Percentiles rank a stretch among this genome's conserved stretches.
phyloP scores from a whole-genome alignment of 164 flowering plant genomes.

The Stephania yunnanensis region DNA sequence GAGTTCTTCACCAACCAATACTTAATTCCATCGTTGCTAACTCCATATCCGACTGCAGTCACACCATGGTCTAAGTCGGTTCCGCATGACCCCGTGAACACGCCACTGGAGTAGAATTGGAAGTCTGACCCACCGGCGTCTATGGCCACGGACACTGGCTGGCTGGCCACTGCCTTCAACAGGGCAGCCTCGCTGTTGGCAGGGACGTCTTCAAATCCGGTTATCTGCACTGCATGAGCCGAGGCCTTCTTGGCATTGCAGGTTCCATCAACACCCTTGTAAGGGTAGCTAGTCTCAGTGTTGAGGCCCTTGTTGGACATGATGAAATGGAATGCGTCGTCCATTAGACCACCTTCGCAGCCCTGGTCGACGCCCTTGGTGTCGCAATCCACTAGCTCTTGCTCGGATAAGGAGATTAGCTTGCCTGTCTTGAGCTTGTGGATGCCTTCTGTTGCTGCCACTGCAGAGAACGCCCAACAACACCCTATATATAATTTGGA shows the following conservation, averaged over 20 bases:
- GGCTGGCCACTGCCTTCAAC: not conserved
- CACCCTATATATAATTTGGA: not conserved
- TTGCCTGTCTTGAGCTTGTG: not conserved
- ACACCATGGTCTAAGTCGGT: not conserved
- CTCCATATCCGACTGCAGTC: not conserved
- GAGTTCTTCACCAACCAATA: constrained; percentile 1
- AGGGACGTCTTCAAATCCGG: not conserved
- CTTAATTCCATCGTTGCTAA: not conserved
- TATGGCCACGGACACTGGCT: not conserved
- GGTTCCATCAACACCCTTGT: not conserved
- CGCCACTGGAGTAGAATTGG: constrained; percentile 5
- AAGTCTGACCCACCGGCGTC: not conserved
- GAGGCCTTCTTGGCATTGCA: not conserved
- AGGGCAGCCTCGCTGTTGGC: not conserved
- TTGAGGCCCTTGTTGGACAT: not conserved
- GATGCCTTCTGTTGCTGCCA: not conserved
- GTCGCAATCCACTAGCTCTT: not conserved
- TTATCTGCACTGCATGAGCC: not conserved
- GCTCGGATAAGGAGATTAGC: not conserved
- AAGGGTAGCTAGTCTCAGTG: not conserved
- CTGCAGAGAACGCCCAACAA: not conserved
- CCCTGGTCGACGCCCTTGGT: not conserved
- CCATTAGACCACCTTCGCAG: not conserved
- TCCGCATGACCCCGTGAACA: not conserved
- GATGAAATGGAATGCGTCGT: not conserved